Conservation (phyloP, 805 yeast species). For the Ogataea ramenticola region DNA sequence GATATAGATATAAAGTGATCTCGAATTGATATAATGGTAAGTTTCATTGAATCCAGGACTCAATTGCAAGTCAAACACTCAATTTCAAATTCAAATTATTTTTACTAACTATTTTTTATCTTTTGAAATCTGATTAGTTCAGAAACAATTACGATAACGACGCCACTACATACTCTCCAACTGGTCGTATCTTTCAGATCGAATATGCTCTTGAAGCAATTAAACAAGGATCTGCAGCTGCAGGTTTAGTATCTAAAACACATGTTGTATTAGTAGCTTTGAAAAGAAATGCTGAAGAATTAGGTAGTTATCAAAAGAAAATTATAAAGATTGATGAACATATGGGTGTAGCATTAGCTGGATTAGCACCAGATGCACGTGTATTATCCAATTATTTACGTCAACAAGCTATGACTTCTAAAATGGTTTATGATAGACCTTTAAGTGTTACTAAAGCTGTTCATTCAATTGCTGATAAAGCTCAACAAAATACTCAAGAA, state of each 20-base stretch:
- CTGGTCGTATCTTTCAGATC: slow-evolving; percentile 85
- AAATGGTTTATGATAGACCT: slow-evolving; percentile 80
- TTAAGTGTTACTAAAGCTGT: slow-evolving; percentile 80
- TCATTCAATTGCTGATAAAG: slow-evolving; percentile 85
- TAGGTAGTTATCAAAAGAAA: slow-evolving; percentile 95
- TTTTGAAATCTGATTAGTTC: slow-evolving; percentile 41
- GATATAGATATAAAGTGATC: too few species aligned
- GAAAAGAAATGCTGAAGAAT: slow-evolving; percentile 94
- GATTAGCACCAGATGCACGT: slow-evolving; percentile 97
- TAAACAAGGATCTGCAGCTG: slow-evolving; percentile 97
- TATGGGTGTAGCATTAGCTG: slow-evolving; percentile 92
- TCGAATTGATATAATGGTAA: slow-evolving; percentile 6
- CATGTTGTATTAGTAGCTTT: slow-evolving; percentile 91
- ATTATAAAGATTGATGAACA: slow-evolving; percentile 88
- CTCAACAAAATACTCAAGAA: slow-evolving; percentile 92
- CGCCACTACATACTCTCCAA: slow-evolving; percentile 94
- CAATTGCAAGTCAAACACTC: too few species aligned
- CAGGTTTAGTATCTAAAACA: slow-evolving; percentile 79
- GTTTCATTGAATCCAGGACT: too few species aligned
- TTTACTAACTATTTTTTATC: not conserved
- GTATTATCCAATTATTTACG: slow-evolving; percentile 84
- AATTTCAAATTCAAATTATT: not conserved
- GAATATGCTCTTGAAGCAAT: slow-evolving; percentile 93
- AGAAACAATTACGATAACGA: slow-evolving; percentile 99
- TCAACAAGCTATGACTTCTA: slow-evolving; percentile 85